phyloP scores from a whole-genome alignment of 2,329 filamentous ascomycete genomes.

The Pseudopithomyces maydicus region DNA sequence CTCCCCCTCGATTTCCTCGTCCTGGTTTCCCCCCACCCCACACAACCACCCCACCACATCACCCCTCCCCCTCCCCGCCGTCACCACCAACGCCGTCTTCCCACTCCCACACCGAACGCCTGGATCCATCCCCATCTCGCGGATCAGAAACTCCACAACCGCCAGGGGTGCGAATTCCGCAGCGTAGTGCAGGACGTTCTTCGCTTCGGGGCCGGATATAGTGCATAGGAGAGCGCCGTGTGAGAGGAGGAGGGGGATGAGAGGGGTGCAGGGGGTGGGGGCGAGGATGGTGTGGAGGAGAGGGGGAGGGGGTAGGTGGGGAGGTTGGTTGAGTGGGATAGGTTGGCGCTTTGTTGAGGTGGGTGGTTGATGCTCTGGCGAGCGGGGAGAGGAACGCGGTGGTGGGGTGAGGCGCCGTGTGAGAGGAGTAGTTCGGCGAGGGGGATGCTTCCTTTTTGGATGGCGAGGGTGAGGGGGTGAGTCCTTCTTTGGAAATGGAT shows the following conservation, averaged over 20 bases:
- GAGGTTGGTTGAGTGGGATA: no score
- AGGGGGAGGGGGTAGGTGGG: conserved; percentile 6
- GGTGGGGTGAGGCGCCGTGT: conserved; percentile 15
- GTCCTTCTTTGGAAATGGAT: conserved; percentile 3
- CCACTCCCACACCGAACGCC: conserved; percentile 16
- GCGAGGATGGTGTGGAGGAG: conserved; percentile 19
- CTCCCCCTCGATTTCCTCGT: conserved; percentile 18
- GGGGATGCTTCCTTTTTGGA: conserved; percentile 14
- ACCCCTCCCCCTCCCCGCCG: conserved; percentile 22
- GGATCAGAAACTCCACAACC: conserved; percentile 22
- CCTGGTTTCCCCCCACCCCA: conserved; percentile 25
- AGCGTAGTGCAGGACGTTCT: conserved; percentile 27
- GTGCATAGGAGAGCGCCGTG: conserved; percentile 18
- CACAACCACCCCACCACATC: conserved; percentile 20
- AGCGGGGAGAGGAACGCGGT: neutral
- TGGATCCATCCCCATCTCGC: conserved; percentile 18
- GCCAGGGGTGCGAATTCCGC: conserved; percentile 16
- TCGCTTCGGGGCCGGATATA: conserved; percentile 11
- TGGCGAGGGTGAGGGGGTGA: conserved; percentile 18
- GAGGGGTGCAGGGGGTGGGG: conserved; percentile 5
- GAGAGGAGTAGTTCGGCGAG: conserved; percentile 25
- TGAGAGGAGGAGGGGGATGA: conserved; percentile 24
- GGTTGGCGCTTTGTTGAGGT: no score
- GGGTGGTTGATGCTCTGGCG: no score
- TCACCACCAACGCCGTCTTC: conserved; percentile 26